A percentile compares a stretch with the other conserved stretches of the same genome.
These are phyloP conservation scores for Coemansia sp. DNA, from an alignment of 192 early-diverging fungal genomes.

Conservation along the genomic window DNA sequence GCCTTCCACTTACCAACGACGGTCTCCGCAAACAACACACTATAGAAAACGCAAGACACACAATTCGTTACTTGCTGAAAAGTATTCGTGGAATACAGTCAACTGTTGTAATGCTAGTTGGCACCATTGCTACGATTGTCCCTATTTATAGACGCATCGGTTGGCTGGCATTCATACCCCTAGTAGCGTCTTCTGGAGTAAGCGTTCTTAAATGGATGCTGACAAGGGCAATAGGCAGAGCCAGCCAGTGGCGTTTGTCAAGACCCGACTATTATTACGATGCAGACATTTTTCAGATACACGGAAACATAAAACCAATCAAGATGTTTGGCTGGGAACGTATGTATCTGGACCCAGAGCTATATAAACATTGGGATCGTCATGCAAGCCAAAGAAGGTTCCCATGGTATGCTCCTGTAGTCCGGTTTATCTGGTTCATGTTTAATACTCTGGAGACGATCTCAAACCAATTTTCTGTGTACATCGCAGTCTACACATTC, in stretches of 20 bases:
- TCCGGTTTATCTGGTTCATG: slow-evolving; percentile 9
- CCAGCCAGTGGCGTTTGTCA: neutral
- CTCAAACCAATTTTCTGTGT: neutral
- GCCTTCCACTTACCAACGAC: slow-evolving; percentile 20
- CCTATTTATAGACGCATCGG: slow-evolving; percentile 63
- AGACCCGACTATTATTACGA: neutral
- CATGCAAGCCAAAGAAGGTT: neutral
- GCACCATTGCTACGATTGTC: slow-evolving; percentile 62
- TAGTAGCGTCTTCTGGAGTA: neutral
- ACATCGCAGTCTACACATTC: slow-evolving; percentile 8
- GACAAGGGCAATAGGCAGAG: neutral
- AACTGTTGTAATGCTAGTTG: slow-evolving; percentile 61
- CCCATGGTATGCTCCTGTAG: slow-evolving; percentile 32
- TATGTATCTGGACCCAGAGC: slow-evolving; percentile 15
- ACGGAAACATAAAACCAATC: slow-evolving; percentile 13
- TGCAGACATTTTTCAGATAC: slow-evolving; percentile 11
- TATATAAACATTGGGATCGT: neutral
- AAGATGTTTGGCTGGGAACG: slow-evolving; percentile 41
- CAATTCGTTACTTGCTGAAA: neutral
- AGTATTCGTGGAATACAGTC: slow-evolving; percentile 41
- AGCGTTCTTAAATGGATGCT: neutral
- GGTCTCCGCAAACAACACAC: slow-evolving; percentile 10
- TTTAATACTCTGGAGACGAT: neutral
- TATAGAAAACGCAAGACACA: neutral
- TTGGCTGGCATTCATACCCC: slow-evolving; percentile 15